Conservation (phyloP, 1,139 yeast species). For the Saccharomycopsis hybrid region DNA sequence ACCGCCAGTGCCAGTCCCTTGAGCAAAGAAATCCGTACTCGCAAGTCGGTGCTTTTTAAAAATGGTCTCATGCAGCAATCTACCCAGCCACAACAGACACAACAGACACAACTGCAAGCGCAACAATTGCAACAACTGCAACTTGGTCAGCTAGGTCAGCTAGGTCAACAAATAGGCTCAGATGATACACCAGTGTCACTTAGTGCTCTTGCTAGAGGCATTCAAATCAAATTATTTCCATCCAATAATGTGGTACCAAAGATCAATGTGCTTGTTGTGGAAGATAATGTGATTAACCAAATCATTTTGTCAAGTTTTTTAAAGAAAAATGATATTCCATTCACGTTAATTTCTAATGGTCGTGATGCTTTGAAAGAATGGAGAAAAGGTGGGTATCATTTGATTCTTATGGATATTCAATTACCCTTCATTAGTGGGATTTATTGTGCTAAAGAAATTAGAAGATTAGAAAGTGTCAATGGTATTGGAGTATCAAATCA, state of each 20-base stretch:
- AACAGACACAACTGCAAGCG: too few relatives aligned
- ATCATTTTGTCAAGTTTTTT: conserved; percentile 89
- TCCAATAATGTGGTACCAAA: conserved; percentile 50
- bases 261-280: conserved; percentile 86
- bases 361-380: conserved; percentile 89
- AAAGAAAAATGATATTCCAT: conserved; percentile 77
- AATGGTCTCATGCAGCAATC: too few relatives aligned
- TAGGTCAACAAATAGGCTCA: too few relatives aligned
- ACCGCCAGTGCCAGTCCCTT: too few relatives aligned
- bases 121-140: too few relatives aligned
- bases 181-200: conserved; percentile 5
- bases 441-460: conserved; percentile 84
- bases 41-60: too few relatives aligned
- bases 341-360: conserved; percentile 84
- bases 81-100: too few relatives aligned
- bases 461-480: conserved; percentile 74
- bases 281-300: conserved; percentile 92
- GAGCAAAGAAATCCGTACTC: too few relatives aligned
- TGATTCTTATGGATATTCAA: conserved; percentile 92
- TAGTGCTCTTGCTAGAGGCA: conserved; percentile 10
- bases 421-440: conserved; percentile 90
- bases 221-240: conserved; percentile 18
- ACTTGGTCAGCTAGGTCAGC: too few relatives aligned
- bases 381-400: conserved; percentile 87
- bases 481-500: conserved; percentile 65